These are phyloP conservation scores for Iberis pinnata DNA, from an alignment of 345 rosid species.

Conservation along the genomic window DNA sequence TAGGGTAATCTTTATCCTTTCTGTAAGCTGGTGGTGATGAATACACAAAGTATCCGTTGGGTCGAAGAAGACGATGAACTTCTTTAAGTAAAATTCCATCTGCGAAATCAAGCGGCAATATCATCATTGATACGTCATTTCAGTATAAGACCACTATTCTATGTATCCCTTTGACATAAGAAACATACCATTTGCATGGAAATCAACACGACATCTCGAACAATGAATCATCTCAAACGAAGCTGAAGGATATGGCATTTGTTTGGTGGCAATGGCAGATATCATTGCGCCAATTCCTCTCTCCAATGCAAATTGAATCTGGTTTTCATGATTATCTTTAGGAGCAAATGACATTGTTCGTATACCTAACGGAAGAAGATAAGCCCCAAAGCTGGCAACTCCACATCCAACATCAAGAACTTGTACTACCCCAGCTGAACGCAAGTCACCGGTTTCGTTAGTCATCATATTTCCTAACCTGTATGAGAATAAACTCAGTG, in stretches of 20 bases:
- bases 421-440: slow-evolving; percentile 77
- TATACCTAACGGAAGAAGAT: slow-evolving; percentile 72
- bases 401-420: slow-evolving; percentile 97
- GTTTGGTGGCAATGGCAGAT: slow-evolving; percentile 75
- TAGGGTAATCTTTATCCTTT: slow-evolving; percentile 73
- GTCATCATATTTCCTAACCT: slow-evolving; percentile 79
- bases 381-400: slow-evolving; percentile 94
- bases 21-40: slow-evolving; percentile 90
- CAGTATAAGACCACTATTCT: too few species aligned
- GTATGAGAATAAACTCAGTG: too few species aligned
- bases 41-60: slow-evolving; percentile 82
- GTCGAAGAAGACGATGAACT: slow-evolving; percentile 67
- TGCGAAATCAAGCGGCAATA: slow-evolving; percentile 23
- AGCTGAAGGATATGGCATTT: slow-evolving; percentile 73
- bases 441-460: slow-evolving; percentile 68
- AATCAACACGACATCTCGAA: slow-evolving; percentile 93
- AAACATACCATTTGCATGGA: slow-evolving; percentile 80
- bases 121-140: not conserved
- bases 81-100: slow-evolving; percentile 94
- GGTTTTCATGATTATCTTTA: slow-evolving; percentile 88
- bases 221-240: slow-evolving; percentile 98
- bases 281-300: slow-evolving; percentile 89
- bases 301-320: slow-evolving; percentile 96
- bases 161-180: not conserved
- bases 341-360: slow-evolving; percentile 97